Conservation (phyloP, 176 grass and related monocot genomes). For the Cenchrus americanus region DNA sequence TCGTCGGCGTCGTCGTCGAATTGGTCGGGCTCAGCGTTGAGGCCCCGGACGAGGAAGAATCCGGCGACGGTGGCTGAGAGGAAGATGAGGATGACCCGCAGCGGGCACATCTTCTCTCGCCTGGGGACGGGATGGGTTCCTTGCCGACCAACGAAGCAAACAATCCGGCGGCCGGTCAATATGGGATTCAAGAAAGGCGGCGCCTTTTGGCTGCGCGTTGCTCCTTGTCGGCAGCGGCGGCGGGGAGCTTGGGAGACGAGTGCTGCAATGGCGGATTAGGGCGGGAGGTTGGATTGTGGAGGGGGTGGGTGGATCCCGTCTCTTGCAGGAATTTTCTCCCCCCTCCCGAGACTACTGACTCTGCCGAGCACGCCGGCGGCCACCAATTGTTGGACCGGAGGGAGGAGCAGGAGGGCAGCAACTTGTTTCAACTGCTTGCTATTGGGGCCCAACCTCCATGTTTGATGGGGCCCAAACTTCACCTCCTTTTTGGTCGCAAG, state of each 20-base stretch:
- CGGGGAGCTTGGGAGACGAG: background rate
- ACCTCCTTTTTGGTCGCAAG: too few species aligned
- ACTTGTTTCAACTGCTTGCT: too few species aligned
- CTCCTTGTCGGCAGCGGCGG: too few species aligned
- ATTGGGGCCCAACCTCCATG: too few species aligned
- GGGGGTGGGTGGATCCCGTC: background rate
- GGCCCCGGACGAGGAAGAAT: conserved; percentile 80
- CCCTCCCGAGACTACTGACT: background rate
- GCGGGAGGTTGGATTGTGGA: too few species aligned
- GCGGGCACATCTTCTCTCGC: conserved; percentile 64
- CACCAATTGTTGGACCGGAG: too few species aligned
- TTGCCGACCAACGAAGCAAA: background rate
- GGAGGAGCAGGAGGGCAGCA: too few species aligned
- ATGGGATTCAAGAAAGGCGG: background rate
- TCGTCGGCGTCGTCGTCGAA: conserved; percentile 38
- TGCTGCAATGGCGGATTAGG: background rate
- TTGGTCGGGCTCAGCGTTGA: conserved; percentile 61
- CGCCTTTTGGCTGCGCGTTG: background rate
- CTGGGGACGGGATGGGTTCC: background rate
- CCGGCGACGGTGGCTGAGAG: conserved; percentile 95
- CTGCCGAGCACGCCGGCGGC: too few species aligned
- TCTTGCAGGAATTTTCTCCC: background rate
- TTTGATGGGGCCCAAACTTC: too few species aligned
- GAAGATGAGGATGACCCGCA: conserved; percentile 90
- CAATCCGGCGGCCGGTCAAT: too few species aligned